phyloP scores from a whole-genome alignment of 2,329 filamentous ascomycete species.

The Fusarium udum region DNA sequence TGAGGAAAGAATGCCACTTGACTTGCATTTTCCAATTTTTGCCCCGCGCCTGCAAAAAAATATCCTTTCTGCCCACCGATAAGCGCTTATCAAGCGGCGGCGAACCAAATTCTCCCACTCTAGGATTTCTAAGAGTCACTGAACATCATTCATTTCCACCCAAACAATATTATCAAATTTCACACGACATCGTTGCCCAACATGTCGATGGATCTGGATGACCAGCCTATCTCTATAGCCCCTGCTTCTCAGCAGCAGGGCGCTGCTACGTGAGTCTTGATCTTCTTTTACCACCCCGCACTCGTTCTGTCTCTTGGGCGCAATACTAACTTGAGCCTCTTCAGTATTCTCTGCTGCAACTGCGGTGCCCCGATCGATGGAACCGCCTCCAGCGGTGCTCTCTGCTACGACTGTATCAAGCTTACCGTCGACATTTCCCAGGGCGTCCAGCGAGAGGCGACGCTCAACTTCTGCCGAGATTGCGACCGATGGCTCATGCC shows the following conservation, averaged over 20 bases:
- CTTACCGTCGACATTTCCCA: slow-evolving; percentile 92
- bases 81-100: slow-evolving; percentile 53
- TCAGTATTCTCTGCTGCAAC: slow-evolving; percentile 90
- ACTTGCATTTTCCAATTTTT: slow-evolving; percentile 29
- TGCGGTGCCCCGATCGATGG: slow-evolving; percentile 96
- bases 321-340: slow-evolving; percentile 18
- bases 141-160: slow-evolving; percentile 28
- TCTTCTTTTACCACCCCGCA: slow-evolving; percentile 23
- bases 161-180: slow-evolving; percentile 23
- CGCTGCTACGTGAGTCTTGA: slow-evolving; percentile 52
- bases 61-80: slow-evolving; percentile 36
- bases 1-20: not conserved
- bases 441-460: slow-evolving; percentile 90
- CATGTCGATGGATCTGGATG: slow-evolving; percentile 58
- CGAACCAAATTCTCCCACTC: slow-evolving; percentile 49
- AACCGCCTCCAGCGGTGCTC: slow-evolving; percentile 82
- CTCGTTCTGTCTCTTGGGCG: slow-evolving; percentile 3
- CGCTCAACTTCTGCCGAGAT: slow-evolving; percentile 90
- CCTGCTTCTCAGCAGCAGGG: slow-evolving; percentile 46
- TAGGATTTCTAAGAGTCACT: slow-evolving; percentile 37
- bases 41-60: slow-evolving; percentile 41
- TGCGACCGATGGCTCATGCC: slow-evolving; percentile 95
- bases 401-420: slow-evolving; percentile 97
- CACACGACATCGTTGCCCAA: slow-evolving; percentile 33
- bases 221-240: slow-evolving; percentile 52